Base-by-base conservation (phyloP, 148 eudicot species). In the Chenopodium formosanum region DNA sequence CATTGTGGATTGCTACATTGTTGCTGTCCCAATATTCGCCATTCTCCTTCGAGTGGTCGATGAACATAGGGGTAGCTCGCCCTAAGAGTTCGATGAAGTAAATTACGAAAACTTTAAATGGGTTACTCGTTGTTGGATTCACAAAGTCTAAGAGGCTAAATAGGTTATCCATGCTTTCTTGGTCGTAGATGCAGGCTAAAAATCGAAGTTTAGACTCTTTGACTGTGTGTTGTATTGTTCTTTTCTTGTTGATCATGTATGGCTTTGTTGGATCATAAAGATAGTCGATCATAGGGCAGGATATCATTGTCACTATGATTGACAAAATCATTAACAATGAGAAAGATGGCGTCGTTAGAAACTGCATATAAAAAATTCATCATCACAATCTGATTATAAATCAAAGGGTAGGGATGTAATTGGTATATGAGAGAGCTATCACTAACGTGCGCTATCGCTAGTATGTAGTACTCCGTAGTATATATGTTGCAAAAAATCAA, bases 301-400 rank as follows among this genome's bases (percentile, higher is more conserved):
- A 74, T 75, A 92, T 81, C 22, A 88, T 80, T 25, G 98, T 96
- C 75, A 85, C 29, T 20, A 71, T 50, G 14, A 85, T 74, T 19
- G 92, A 78, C 40, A 81, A 13, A 2, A 94, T 48, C 60, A 96
- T 92, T 89, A 96, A 74, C 89, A 94, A 80, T 56, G 99, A 80
- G 76, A 90, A 92, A 4, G 86, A 50, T 52, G 94, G 88, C 29
- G 60, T 63, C 17, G 52, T 44, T 72, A 96, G 70, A 71, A 96
- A 88, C 99, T 94, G 93, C 79, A 78, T 4, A 31, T n/a, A 29
- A 27, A 37, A 6, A 37, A 37, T 5, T 37, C 44, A 37, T 37
- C 37, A 8, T 37, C 44, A 37, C 44, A 5, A 37, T 37, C 7
- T 5, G 44, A 37, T 37, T 37, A 6, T 37, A 37, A 37, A 37